Evolutionary conservation across 352 stramenopile genomes (phyloP).

Genomic region (Pythium scleroteichum): DNA sequence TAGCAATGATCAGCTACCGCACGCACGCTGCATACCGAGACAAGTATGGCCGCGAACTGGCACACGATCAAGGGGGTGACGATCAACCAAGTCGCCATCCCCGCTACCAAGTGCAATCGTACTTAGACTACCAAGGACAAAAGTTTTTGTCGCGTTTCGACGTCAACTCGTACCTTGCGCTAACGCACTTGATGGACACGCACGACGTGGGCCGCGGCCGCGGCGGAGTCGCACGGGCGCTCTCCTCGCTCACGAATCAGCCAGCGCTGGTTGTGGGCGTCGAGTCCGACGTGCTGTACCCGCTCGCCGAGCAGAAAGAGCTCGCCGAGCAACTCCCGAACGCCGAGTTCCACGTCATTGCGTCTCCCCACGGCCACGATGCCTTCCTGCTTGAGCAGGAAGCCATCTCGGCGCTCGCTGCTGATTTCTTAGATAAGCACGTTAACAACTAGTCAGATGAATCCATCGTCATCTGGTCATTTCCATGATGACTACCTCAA

Average conservation of each 20-base stretch:
- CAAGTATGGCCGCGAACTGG: slow-evolving; percentile 90
- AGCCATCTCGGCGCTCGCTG: slow-evolving; percentile 76
- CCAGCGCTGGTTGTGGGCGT: slow-evolving; percentile 93
- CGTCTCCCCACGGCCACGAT: slow-evolving; percentile 94
- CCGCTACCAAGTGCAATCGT: slow-evolving; percentile 82
- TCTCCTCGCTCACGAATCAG: slow-evolving; percentile 49
- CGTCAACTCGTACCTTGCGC: slow-evolving; percentile 94
- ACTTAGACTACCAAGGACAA: slow-evolving; percentile 90
- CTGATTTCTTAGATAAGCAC: slow-evolving; percentile 50
- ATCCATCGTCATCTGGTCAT: too few species aligned
- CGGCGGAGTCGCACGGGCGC: slow-evolving; percentile 70
- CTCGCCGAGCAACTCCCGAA: slow-evolving; percentile 84
- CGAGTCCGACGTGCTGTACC: slow-evolving; percentile 95
- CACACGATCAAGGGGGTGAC: slow-evolving; percentile 23
- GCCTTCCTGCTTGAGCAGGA: slow-evolving; percentile 97
- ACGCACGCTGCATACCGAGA: slow-evolving; percentile 89
- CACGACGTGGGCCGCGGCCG: slow-evolving; percentile 91
- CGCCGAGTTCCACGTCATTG: slow-evolving; percentile 86
- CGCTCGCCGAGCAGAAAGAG: slow-evolving; percentile 90
- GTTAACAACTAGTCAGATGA: slow-evolving; percentile 4
- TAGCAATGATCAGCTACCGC: slow-evolving; percentile 97
- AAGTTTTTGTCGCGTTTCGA: slow-evolving; percentile 97
- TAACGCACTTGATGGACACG: slow-evolving; percentile 96
- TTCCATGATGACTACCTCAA: too few species aligned
- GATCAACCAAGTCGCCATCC: slow-evolving; percentile 24